Evolutionary conservation across 148 eudicot genomes (phyloP).

Genomic region (Amaranthus hypochondriacus): DNA sequence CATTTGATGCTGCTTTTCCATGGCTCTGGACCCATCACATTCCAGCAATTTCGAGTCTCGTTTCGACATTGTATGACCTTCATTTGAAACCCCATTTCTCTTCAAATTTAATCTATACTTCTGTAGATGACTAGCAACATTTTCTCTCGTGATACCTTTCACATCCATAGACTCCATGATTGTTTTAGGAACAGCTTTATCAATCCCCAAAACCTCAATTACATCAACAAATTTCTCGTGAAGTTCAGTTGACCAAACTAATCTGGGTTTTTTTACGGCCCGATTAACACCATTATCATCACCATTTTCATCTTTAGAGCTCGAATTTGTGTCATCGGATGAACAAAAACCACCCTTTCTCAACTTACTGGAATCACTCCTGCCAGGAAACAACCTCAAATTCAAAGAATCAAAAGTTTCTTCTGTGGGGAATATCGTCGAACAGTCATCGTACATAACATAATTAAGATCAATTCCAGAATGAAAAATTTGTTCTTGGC

Average conservation of each 20-base stretch:
- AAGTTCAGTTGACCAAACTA: conserved; percentile 43
- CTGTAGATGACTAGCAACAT: conserved; percentile 52
- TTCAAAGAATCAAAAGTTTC: conserved; percentile 18
- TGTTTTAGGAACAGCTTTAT: conserved; percentile 47
- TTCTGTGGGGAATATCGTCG: conserved; percentile 33
- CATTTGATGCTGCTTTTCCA: not conserved
- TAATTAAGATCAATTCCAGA: conserved; percentile 10
- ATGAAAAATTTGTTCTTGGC: conserved; percentile 7
- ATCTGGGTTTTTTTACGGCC: conserved; percentile 33
- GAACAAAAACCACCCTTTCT: too few relatives aligned
- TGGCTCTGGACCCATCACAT: conserved; percentile 9
- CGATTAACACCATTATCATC: conserved; percentile 32
- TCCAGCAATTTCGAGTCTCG: not conserved
- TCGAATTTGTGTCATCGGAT: too few relatives aligned
- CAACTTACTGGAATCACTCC: not conserved
- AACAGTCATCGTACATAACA: conserved; percentile 13
- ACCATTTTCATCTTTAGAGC: conserved; percentile 10
- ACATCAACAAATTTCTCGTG: conserved; percentile 47
- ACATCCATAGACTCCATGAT: conserved; percentile 52
- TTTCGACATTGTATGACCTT: conserved; percentile 3
- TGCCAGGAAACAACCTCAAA: conserved; percentile 13
- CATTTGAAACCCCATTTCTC: conserved; percentile 24
- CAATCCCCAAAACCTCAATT: conserved; percentile 38
- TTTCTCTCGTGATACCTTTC: conserved; percentile 44
- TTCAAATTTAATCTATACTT: conserved; percentile 46